Evolutionary conservation across 2,329 filamentous ascomycete genomes (phyloP).

Genomic region (Hypoxylon sp.): DNA sequence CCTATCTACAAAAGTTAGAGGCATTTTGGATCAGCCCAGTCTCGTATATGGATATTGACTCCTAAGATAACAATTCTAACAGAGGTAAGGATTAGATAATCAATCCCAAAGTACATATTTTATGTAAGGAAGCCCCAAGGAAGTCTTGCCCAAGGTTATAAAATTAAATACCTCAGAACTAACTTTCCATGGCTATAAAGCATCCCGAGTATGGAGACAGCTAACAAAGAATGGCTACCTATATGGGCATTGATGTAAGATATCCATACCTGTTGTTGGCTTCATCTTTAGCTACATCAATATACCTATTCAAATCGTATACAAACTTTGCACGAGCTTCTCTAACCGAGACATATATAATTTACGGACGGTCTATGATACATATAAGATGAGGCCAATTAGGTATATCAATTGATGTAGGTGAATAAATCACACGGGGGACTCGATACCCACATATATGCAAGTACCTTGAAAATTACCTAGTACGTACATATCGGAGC

Average conservation of each 20-base stretch:
- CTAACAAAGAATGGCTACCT: background rate
- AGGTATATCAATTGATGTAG: background rate
- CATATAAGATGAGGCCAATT: background rate
- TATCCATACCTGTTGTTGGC: background rate
- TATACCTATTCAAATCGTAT: background rate
- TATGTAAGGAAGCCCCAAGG: background rate
- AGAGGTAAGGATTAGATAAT: too few relatives aligned
- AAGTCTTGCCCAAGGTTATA: background rate
- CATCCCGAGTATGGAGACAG: background rate
- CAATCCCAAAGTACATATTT: background rate
- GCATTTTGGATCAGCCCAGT: too few relatives aligned
- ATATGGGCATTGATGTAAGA: background rate
- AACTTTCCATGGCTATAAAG: background rate
- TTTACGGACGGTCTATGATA: background rate
- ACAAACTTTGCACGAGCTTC: background rate
- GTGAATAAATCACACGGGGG: too few relatives aligned
- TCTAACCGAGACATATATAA: background rate
- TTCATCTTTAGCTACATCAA: background rate
- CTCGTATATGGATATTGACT: too few relatives aligned
- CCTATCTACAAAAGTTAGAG: too few relatives aligned
- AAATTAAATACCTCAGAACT: conserved; percentile 6
- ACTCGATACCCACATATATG: too few relatives aligned
- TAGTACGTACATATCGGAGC: too few relatives aligned
- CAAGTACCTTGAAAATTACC: too few relatives aligned
- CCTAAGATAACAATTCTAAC: too few relatives aligned